A percentile compares a stretch with the other conserved stretches of the same genome.
These are phyloP conservation scores for Lentinula lateritia DNA, from an alignment of 768 basidiomycete genomes.

Conservation along the genomic window DNA sequence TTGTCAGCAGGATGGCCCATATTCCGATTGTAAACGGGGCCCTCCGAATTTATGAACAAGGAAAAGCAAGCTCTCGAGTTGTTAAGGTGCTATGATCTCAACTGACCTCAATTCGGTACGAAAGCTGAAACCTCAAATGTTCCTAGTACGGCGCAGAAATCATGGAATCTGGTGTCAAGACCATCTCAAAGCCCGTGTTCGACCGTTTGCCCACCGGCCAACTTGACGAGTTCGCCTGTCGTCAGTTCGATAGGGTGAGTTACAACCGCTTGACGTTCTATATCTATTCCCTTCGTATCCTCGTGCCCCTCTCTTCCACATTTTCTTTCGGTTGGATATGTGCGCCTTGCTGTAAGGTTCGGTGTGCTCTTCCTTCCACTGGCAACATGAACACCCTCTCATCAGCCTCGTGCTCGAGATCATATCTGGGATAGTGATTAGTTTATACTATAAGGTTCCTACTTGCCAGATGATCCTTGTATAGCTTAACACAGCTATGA, in stretches of 20 bases:
- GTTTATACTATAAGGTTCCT: neutral
- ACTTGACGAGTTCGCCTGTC: constrained; percentile 83
- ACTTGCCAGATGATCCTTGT: neutral
- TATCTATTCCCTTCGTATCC: neutral
- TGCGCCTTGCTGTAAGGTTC: too few species aligned
- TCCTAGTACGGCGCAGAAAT: constrained; percentile 79
- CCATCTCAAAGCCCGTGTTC: constrained; percentile 77
- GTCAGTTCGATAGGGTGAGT: constrained; percentile 79
- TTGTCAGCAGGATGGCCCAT: constrained; percentile 56
- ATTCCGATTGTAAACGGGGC: constrained; percentile 73
- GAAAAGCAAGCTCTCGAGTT: constrained; percentile 77
- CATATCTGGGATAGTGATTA: neutral
- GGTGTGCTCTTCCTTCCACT: too few species aligned
- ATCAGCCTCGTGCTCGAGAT: neutral
- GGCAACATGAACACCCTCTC: too few species aligned
- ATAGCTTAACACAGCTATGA: neutral
- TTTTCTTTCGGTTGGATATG: neutral
- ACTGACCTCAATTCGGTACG: neutral
- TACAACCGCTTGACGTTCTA: neutral
- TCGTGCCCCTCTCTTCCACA: neutral
- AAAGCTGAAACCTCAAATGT: constrained; percentile 10
- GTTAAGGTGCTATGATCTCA: constrained; percentile 57
- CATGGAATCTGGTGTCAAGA: constrained; percentile 79
- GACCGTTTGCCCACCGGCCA: constrained; percentile 71
- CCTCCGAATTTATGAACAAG: constrained; percentile 70